Evolutionary conservation across 306 rosid species (phyloP), one percentile per base, ranked within the genome.

Genomic region (Purshia tridentata): DNA sequence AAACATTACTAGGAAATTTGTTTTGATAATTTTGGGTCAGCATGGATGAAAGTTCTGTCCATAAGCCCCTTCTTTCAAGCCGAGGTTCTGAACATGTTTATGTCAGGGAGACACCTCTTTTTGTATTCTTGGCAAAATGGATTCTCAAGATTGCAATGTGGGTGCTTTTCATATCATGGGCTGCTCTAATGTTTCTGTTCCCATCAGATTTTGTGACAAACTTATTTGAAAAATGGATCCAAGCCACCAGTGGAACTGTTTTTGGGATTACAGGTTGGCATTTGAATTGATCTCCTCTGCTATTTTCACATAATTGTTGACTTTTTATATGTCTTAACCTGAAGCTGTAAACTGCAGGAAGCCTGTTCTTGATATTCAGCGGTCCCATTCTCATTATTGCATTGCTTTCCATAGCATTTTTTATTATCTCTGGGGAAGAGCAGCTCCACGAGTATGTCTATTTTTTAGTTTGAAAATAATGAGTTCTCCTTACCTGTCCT

Each of bases 301-400:
- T 39, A 55, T 45, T 5, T 15, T 2, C 9, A 13, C 2, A 0
- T 40, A 8, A 37, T 9, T 37, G 8, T 65, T 70, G 37, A 6
- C 46, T 54, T 13, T 64, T 65, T 64, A 72, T 49, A 72, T 42
- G 73, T 50, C 8, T 55, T 60, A 74, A 77, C 23, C 67, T 83
- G 47, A 22, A 60, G 62, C 11, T 60, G 37, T 20, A 51, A 64
- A 65, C 23, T 76, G 77, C 85, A 93, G 98, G 98, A 78, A 84
- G 92, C 81, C 10, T 82, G 47, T 88, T 93, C 62, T 15, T 91
- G 75, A 2, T 86, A 23, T 70, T 75, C 61, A 80, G 83, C 37
- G 93, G 74, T 77, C 98, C 98, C 3, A 14, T 93, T 67, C 84
- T 93, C 46, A 41, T 80, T 60, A 82, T 93, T 60, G 86, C 98